Conservation (phyloP, 805 yeast species). For the Wickerhamomyces kurtzmanii region DNA sequence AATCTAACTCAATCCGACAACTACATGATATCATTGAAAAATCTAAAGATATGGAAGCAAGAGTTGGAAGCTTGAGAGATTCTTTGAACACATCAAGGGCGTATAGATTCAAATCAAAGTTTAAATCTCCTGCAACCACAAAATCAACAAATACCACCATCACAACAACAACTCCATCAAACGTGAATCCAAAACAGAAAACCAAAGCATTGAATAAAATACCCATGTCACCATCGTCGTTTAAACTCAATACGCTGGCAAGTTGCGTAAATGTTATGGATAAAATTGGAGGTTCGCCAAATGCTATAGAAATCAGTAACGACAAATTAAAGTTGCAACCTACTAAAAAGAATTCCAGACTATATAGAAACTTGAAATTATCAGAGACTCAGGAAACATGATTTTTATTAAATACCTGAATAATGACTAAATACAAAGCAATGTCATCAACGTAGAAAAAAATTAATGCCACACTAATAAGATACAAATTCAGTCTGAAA, state of each 20-base stretch:
- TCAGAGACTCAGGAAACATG: no score
- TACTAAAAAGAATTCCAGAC: no score
- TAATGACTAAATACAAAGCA: background rate
- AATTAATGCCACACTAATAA: no score
- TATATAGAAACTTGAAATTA: no score
- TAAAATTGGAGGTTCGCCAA: conserved; percentile 15
- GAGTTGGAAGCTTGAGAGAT: conserved; percentile 15
- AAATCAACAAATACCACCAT: conserved; percentile 11
- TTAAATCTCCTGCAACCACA: conserved; percentile 9
- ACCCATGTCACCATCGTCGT: conserved; percentile 16
- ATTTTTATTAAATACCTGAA: no score
- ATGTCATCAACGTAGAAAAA: background rate
- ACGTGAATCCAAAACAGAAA: conserved; percentile 1
- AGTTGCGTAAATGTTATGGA: conserved; percentile 6
- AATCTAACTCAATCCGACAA: conserved; percentile 19
- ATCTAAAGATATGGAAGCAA: conserved; percentile 17
- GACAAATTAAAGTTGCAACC: background rate
- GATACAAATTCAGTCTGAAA: background rate
- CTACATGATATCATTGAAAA: conserved; percentile 19
- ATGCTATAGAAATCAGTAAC: conserved; percentile 3
- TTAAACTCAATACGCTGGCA: conserved; percentile 11
- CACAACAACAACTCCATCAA: conserved; percentile 12
- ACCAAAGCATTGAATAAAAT: conserved; percentile 5
- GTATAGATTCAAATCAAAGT: conserved; percentile 7
- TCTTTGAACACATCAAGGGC: conserved; percentile 10